These are phyloP conservation scores for Amaranthus palmeri DNA, from an alignment of 148 eudicot genomes.

Conservation along the genomic window DNA sequence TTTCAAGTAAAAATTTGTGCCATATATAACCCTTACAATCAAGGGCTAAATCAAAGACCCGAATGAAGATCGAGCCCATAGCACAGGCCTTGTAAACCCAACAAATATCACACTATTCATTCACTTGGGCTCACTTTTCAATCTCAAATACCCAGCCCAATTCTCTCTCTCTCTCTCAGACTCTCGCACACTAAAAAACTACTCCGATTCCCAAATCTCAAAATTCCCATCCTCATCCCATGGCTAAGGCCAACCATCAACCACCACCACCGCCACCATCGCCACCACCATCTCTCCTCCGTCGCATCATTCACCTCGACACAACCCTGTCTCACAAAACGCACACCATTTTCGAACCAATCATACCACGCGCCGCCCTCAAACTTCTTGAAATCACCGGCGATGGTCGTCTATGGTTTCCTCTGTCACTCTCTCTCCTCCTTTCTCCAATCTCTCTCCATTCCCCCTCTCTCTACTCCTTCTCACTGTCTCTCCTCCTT, in stretches of 20 bases:
- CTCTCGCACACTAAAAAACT: neutral
- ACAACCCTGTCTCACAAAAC: slow-evolving; percentile 41
- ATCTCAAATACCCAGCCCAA: neutral
- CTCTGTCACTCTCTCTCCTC: slow-evolving; percentile 49
- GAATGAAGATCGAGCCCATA: too few species aligned
- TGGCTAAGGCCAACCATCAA: slow-evolving; percentile 10
- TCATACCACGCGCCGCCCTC: slow-evolving; percentile 53
- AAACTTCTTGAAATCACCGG: slow-evolving; percentile 74
- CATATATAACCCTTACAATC: too few species aligned
- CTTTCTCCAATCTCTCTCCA: slow-evolving; percentile 27
- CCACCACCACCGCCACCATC: neutral
- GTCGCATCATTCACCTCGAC: slow-evolving; percentile 38
- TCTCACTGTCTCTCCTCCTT: slow-evolving; percentile 40
- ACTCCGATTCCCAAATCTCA: neutral
- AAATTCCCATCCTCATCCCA: neutral
- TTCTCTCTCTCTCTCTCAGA: neutral
- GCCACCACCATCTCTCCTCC: slow-evolving; percentile 32
- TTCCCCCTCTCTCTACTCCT: slow-evolving; percentile 22
- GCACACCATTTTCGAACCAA: slow-evolving; percentile 41
- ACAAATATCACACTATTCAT: too few species aligned
- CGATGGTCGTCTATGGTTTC: slow-evolving; percentile 86
- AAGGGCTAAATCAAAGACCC: too few species aligned
- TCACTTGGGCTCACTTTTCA: neutral
- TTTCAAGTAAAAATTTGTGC: too few species aligned
- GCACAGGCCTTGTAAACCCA: too few species aligned